Conservation (phyloP, 2,329 filamentous ascomycete genomes). For the Capronia americana region DNA sequence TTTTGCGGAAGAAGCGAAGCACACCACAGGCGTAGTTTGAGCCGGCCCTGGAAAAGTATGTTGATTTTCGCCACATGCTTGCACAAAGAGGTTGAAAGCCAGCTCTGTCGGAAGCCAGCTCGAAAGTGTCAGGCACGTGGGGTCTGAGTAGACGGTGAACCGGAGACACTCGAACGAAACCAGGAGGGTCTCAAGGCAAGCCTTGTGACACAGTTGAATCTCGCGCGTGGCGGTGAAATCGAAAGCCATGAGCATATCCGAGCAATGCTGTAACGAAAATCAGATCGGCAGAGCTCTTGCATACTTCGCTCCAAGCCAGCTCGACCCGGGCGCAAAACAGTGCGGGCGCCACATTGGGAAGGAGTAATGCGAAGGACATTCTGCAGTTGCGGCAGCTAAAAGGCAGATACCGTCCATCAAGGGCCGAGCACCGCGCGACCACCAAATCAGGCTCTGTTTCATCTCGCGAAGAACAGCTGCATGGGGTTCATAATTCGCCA, state of each 20-base stretch:
- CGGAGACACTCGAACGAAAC: constrained; percentile 1
- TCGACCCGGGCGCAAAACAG: constrained; percentile 2
- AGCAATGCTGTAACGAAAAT: neutral
- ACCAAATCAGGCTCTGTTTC: constrained; percentile 9
- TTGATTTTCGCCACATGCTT: constrained; percentile 13
- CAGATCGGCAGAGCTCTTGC: neutral
- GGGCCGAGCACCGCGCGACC: neutral
- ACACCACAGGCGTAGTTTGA: neutral
- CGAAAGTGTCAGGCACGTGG: constrained; percentile 19
- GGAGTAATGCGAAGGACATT: constrained; percentile 15
- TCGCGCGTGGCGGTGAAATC: constrained; percentile 5
- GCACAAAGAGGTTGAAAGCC: neutral
- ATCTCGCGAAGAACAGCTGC: neutral
- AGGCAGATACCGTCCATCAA: constrained; percentile 5
- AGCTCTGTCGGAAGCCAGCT: neutral
- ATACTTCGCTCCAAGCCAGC: constrained; percentile 10
- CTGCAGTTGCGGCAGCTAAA: constrained; percentile 20
- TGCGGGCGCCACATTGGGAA: constrained; percentile 24
- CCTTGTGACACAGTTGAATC: constrained; percentile 1
- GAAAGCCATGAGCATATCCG: neutral
- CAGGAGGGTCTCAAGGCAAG: constrained; percentile 8
- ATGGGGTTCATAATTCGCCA: neutral
- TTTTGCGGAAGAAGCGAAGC: constrained; percentile 8
- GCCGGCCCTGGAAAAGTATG: neutral
- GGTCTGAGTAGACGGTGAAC: constrained; percentile 20